phyloP scores from a whole-genome alignment of 208 protist genomes.

The Acanthamoeba triangularis region DNA sequence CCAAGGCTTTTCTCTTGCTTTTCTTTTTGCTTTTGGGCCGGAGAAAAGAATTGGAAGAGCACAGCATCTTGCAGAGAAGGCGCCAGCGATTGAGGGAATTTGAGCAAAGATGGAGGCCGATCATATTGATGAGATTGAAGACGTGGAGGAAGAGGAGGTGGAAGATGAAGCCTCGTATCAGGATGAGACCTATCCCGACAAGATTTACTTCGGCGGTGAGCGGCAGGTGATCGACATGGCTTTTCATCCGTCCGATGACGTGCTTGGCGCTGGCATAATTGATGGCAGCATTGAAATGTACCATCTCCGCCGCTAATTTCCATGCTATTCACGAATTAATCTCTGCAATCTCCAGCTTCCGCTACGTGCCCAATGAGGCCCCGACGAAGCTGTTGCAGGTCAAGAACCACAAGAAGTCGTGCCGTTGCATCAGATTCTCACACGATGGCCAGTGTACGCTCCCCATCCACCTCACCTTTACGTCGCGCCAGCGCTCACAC shows the following conservation, averaged over 20 bases:
- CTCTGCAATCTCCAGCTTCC: neutral
- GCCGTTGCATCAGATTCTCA: constrained; percentile 13
- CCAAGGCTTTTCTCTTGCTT: neutral
- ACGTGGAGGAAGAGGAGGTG: neutral
- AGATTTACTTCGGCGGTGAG: constrained; percentile 50
- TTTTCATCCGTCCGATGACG: constrained; percentile 19
- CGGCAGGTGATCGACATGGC: constrained; percentile 12
- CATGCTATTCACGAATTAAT: neutral
- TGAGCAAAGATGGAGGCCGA: neutral
- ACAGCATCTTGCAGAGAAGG: neutral
- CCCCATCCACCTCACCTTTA: neutral
- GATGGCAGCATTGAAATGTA: constrained; percentile 31
- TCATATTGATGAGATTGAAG: neutral
- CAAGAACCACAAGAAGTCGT: constrained; percentile 46
- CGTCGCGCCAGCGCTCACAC: neutral
- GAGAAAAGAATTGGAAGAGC: constrained; percentile 13
- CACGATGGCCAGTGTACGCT: constrained; percentile 56
- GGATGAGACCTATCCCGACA: constrained; percentile 29
- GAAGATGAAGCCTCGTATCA: neutral
- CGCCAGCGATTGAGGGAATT: neutral
- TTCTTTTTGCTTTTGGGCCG: neutral
- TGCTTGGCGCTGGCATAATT: constrained; percentile 12
- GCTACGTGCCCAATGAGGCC: neutral
- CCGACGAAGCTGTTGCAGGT: neutral
- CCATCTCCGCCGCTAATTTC: neutral